Percentiles rank a stretch among this genome's conserved stretches.
Conservation (phyloP, 2,329 filamentous ascomycete species). For the Aspergillus ibericus region DNA sequence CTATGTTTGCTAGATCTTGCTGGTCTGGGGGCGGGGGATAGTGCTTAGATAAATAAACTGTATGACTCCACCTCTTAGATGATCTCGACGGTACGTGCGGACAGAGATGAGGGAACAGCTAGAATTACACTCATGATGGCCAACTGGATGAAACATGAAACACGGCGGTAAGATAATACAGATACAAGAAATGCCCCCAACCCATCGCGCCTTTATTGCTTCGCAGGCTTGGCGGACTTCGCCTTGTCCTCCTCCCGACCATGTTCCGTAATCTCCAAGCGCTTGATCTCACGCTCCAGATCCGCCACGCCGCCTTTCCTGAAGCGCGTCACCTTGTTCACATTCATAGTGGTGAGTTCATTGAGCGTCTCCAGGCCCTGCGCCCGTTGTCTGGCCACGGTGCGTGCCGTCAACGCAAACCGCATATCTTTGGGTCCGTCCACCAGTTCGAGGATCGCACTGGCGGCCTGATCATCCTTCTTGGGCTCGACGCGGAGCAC, state of each 20-base stretch:
- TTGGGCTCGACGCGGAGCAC: conserved; percentile 88
- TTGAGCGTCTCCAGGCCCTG: conserved; percentile 60
- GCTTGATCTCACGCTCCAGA: conserved; percentile 62
- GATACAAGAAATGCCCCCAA: not conserved
- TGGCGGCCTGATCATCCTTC: conserved; percentile 82
- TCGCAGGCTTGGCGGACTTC: conserved; percentile 16
- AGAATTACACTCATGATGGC: conserved; percentile 18
- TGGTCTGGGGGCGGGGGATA: not conserved
- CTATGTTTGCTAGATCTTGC: conserved; percentile 7
- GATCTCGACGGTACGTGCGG: not conserved
- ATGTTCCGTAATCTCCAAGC: conserved; percentile 55
- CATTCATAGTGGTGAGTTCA: conserved; percentile 73
- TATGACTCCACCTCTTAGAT: not conserved
- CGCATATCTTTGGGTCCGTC: conserved; percentile 92
- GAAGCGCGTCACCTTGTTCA: conserved; percentile 78
- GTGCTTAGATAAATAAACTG: conserved; percentile 5
- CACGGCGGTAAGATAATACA: conserved; percentile 1
- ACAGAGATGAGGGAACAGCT: conserved; percentile 10
- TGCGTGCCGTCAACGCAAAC: conserved; percentile 88
- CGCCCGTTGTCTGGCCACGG: conserved; percentile 63
- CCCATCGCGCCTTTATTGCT: conserved; percentile 9
- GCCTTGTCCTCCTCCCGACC: conserved; percentile 25
- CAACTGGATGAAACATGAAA: conserved; percentile 6
- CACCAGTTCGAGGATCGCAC: conserved; percentile 90
- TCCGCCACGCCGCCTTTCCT: conserved; percentile 65